Conservation (phyloP, 2,329 filamentous ascomycete genomes). For the Dactylellina cionopaga region DNA sequence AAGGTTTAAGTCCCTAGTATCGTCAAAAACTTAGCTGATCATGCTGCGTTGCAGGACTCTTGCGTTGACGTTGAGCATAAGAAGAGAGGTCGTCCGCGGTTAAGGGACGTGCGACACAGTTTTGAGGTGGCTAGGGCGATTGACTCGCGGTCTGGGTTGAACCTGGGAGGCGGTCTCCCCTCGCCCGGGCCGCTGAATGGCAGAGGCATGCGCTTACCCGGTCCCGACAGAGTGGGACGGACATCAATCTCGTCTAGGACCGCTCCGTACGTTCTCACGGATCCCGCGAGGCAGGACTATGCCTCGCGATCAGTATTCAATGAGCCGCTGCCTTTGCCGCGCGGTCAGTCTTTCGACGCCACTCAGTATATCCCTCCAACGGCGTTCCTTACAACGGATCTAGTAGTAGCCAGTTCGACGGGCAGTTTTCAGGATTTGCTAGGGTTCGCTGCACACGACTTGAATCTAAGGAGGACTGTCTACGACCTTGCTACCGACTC, state of each 20-base stretch:
- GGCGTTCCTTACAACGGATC: slow-evolving; percentile 55
- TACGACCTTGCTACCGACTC: slow-evolving; percentile 51
- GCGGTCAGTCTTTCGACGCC: slow-evolving; percentile 50
- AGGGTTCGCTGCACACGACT: slow-evolving; percentile 47
- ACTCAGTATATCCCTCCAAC: slow-evolving; percentile 52
- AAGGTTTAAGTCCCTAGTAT: not conserved
- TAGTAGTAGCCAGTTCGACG: slow-evolving; percentile 63
- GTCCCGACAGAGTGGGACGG: slow-evolving; percentile 49
- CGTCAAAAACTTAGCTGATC: slow-evolving; percentile 6
- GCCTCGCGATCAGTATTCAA: slow-evolving; percentile 44
- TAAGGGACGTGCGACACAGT: slow-evolving; percentile 74
- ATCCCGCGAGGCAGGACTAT: slow-evolving; percentile 49
- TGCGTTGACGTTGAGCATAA: slow-evolving; percentile 88
- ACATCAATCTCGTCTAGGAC: slow-evolving; percentile 52
- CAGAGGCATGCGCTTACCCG: slow-evolving; percentile 50
- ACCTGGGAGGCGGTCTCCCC: slow-evolving; percentile 41
- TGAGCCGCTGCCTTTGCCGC: slow-evolving; percentile 65
- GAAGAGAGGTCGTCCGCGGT: slow-evolving; percentile 79
- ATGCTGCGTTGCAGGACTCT: slow-evolving; percentile 68
- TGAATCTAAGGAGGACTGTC: slow-evolving; percentile 47
- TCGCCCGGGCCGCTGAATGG: slow-evolving; percentile 47
- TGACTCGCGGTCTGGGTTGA: slow-evolving; percentile 51
- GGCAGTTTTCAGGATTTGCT: slow-evolving; percentile 46
- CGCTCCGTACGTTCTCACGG: slow-evolving; percentile 47
- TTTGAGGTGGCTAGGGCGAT: slow-evolving; percentile 58